Percentiles rank a stretch among this genome's conserved stretches.
phyloP scores from a whole-genome alignment of 1,139 yeast species.

The Scheffersomyces cryptocercus region DNA sequence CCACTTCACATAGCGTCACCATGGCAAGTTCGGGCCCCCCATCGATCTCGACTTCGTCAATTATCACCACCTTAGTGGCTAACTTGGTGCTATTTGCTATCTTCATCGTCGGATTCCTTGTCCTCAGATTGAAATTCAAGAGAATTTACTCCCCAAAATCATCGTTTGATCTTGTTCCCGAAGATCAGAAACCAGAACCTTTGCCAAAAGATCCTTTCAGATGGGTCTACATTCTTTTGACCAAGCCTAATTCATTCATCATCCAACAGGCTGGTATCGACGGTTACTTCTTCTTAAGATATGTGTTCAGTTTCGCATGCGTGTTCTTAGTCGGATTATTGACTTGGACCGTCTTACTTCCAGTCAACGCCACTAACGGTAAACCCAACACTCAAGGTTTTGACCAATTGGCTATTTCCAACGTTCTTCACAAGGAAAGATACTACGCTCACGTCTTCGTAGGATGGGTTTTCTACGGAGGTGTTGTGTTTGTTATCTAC shows the following conservation, averaged over 20 bases:
- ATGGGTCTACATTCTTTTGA: conserved; percentile 59
- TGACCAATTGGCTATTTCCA: conserved; percentile 76
- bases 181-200: conserved; percentile 61
- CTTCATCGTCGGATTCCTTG: conserved; percentile 53
- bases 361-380: conserved; percentile 67
- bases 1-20: neutral
- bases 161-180: conserved; percentile 56
- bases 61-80: conserved; percentile 57
- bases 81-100: conserved; percentile 55
- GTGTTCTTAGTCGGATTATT: conserved; percentile 41
- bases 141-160: conserved; percentile 73
- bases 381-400: conserved; percentile 55
- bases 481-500: conserved; percentile 68
- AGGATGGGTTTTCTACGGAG: conserved; percentile 77
- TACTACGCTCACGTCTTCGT: conserved; percentile 86
- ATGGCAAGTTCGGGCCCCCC: conserved; percentile 19
- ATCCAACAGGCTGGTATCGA: conserved; percentile 76
- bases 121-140: conserved; percentile 54
- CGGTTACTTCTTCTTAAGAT: conserved; percentile 69
- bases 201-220: conserved; percentile 62
- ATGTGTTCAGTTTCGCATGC: conserved; percentile 47
- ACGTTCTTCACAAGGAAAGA: conserved; percentile 56
- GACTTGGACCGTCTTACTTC: conserved; percentile 59
- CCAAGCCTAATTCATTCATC: conserved; percentile 63
- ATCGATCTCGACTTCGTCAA: conserved; percentile 62